These are phyloP conservation scores for Ceratocystiopsis sp. DNA, from an alignment of 2,329 filamentous ascomycete species.

Conservation along the genomic window DNA sequence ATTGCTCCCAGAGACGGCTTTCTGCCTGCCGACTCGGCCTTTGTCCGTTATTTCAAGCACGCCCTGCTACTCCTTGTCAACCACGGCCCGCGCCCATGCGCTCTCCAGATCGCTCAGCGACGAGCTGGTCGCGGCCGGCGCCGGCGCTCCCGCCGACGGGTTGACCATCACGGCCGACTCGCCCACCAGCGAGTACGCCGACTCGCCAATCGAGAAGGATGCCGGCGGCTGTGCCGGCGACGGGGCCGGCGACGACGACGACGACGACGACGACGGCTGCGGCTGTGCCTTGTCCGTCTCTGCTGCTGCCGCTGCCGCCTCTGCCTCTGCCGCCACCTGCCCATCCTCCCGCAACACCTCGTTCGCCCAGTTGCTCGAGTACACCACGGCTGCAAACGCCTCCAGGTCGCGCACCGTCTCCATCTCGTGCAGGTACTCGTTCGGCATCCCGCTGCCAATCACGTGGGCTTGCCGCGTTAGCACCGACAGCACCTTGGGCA, in stretches of 20 bases:
- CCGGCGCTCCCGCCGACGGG: constrained; percentile 7
- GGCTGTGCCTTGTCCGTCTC: neutral
- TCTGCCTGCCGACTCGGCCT: too few relatives aligned
- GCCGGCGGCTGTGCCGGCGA: too few relatives aligned
- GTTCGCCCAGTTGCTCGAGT: constrained; percentile 66
- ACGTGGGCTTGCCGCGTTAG: constrained; percentile 79
- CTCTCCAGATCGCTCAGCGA: constrained; percentile 39
- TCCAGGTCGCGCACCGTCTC: constrained; percentile 61
- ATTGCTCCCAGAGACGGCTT: too few relatives aligned
- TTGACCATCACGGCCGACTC: constrained; percentile 40
- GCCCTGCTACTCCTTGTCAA: constrained; percentile 6
- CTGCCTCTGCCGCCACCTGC: constrained; percentile 18
- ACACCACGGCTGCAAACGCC: constrained; percentile 74
- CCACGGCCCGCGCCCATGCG: constrained; percentile 50
- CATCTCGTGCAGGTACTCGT: constrained; percentile 56
- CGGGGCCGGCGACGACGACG: too few relatives aligned
- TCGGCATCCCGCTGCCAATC: constrained; percentile 65
- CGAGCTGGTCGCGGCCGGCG: neutral
- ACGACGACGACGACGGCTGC: constrained; percentile 17
- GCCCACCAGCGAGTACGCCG: constrained; percentile 15
- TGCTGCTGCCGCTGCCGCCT: neutral
- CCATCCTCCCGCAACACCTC: constrained; percentile 39
- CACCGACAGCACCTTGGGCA: constrained; percentile 80
- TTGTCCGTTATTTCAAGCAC: too few relatives aligned
- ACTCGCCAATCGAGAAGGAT: too few relatives aligned